These are phyloP conservation scores for Mortierella sp. DNA, from an alignment of 371 early-diverging fungal genomes.

Conservation along the genomic window DNA sequence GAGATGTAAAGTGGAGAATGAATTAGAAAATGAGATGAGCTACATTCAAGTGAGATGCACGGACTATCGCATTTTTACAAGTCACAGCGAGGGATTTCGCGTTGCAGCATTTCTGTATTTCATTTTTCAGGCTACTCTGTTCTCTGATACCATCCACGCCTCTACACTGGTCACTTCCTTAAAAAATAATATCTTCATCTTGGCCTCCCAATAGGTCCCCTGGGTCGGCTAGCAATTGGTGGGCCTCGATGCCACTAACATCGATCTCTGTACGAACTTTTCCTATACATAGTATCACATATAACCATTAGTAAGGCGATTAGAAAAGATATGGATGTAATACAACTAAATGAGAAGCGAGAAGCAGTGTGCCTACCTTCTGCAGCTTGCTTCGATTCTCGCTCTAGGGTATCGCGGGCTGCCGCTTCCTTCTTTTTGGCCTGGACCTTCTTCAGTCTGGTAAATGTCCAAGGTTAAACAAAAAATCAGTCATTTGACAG, in stretches of 20 bases:
- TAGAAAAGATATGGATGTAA: neutral
- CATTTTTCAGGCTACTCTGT: neutral
- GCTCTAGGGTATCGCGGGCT: conserved; percentile 57
- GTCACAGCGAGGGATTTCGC: neutral
- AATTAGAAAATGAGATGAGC: too few species aligned
- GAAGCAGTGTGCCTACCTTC: conserved; percentile 28
- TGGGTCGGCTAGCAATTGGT: conserved; percentile 29
- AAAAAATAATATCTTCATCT: conserved; percentile 76
- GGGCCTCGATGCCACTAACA: conserved; percentile 5
- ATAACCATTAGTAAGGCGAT: neutral
- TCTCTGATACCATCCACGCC: neutral
- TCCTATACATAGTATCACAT: conserved; percentile 6
- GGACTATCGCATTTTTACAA: neutral
- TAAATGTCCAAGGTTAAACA: neutral
- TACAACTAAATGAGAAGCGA: too few species aligned
- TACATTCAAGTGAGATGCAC: neutral
- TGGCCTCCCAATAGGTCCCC: conserved; percentile 55
- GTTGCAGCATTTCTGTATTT: neutral
- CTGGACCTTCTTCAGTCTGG: conserved; percentile 96
- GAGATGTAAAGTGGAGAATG: too few species aligned
- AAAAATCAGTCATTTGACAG: neutral
- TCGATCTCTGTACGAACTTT: conserved; percentile 16
- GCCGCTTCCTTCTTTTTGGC: conserved; percentile 94
- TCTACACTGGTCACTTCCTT: neutral
- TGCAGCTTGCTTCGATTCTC: conserved; percentile 50